Conservation (phyloP, 345 rosid species). For the Bretschneidera sinensis region DNA sequence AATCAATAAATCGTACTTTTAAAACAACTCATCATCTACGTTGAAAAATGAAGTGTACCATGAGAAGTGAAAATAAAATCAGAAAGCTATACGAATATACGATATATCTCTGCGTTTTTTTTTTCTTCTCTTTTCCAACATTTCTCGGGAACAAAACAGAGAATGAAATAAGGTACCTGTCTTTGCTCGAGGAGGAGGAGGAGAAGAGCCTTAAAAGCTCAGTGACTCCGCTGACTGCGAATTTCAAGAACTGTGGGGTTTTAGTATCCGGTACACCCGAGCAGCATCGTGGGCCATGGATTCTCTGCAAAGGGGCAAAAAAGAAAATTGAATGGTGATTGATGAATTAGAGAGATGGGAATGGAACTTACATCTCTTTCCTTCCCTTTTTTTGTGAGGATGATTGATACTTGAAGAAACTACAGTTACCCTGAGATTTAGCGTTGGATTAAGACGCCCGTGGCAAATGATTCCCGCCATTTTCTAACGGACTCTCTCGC, state of each 20-base stretch:
- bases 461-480: constrained; percentile 28
- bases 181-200: constrained; percentile 17
- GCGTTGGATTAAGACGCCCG: constrained; percentile 6
- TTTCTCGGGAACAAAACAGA: constrained; percentile 18
- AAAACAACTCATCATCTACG: neutral
- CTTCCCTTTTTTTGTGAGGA: too few species aligned
- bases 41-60: neutral
- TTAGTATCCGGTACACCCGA: constrained; percentile 33
- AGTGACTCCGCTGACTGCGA: constrained; percentile 72
- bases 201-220: constrained; percentile 66
- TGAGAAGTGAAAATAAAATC: neutral
- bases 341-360: neutral
- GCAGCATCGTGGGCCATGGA: constrained; percentile 36
- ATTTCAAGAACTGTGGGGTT: constrained; percentile 46
- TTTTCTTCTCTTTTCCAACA: neutral
- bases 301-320: constrained; percentile 24
- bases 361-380: neutral
- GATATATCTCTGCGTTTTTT: too few species aligned
- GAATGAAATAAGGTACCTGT: constrained; percentile 22
- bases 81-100: neutral
- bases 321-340: neutral
- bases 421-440: constrained; percentile 12
- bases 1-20: constrained; percentile 3
- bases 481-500: too few species aligned
- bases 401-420: neutral